Evolutionary conservation across 2,329 filamentous ascomycete species (phyloP), one percentile per base, ranked within the genome.

Genomic region (Beauveria asiatica): DNA sequence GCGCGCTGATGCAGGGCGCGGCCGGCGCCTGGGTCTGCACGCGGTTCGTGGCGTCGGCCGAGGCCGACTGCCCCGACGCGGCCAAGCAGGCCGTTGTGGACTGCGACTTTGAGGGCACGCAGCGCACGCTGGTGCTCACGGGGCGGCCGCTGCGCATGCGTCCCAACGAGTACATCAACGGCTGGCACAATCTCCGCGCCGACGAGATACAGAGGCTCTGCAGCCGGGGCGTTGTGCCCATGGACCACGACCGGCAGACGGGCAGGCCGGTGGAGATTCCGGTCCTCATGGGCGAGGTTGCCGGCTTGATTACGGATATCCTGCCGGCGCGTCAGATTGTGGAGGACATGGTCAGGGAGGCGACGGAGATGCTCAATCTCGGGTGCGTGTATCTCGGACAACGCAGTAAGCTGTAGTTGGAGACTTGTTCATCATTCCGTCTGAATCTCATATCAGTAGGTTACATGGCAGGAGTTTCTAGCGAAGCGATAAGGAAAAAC

Each of bases 11-110:
- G 85, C 89, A 94, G 70, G 93, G 93, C 16, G 92, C 92, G 1
- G 80, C 82, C 3, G 92, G 90, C 13, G 93, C 94, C 1, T 97
- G 92, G 93, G 92, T 97, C 1, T 93, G 93, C 27, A 97, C 93
- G 62, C 80, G 92, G 19, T 97, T 97, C 73, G 90, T 97, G n/a
- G 92, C 93, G 1, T 85, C 84, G 11, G 80, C 78, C 27, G 93
- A 97, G 76, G 92, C 92, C 1, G 87, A 86, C 13, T 92, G 90
- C 68, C 89, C 87, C 70, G 81, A 87, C 67, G 78, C 85, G 76
- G 92, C 97, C 74, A 97, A 97, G 77, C 78, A 88, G 66, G 87
- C 86, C 30, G 91, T 97, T 0, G 87, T 96, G 2, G 78, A 75
- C 17, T 93, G 91, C 60, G 81, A 78, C 13, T 92, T 90, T 68